Evolutionary conservation across 2,329 filamentous ascomycete species (phyloP).

Genomic region (Beauveria australis): DNA sequence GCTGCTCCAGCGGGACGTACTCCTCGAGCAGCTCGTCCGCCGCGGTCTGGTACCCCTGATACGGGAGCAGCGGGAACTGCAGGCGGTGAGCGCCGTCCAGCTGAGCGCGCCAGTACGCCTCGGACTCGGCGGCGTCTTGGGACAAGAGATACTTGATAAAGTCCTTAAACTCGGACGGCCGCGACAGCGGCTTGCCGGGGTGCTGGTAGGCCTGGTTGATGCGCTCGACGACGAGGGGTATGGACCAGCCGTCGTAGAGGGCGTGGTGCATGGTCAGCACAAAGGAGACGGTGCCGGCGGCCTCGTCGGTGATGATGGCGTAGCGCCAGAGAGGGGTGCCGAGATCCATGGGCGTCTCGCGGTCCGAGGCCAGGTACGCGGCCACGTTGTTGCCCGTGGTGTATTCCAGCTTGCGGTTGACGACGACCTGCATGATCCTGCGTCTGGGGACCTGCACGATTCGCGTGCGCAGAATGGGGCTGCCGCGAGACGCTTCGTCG

Average conservation of each 20-base stretch:
- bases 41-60: conserved; percentile 38
- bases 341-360: conserved; percentile 33
- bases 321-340: conserved; percentile 39
- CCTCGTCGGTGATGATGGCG: conserved; percentile 28
- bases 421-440: conserved; percentile 40
- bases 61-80: conserved; percentile 42
- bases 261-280: conserved; percentile 49
- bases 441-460: conserved; percentile 37
- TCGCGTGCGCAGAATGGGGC: conserved; percentile 38
- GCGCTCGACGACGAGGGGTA: conserved; percentile 40
- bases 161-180: conserved; percentile 36
- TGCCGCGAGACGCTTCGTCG: conserved; percentile 27
- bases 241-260: conserved; percentile 49
- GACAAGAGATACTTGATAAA: conserved; percentile 40
- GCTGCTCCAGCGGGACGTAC: conserved; percentile 33
- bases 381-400: conserved; percentile 26
- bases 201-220: conserved; percentile 36
- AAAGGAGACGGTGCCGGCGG: conserved; percentile 30
- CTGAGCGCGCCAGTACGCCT: conserved; percentile 38
- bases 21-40: conserved; percentile 46
- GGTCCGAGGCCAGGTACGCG: conserved; percentile 33
- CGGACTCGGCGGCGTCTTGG: conserved; percentile 31
- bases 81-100: conserved; percentile 35
- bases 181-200: conserved; percentile 18
- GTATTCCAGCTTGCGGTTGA: conserved; percentile 30